phyloP scores from a whole-genome alignment of 2,329 filamentous ascomycete genomes.

The Penicillium janthinellum region DNA sequence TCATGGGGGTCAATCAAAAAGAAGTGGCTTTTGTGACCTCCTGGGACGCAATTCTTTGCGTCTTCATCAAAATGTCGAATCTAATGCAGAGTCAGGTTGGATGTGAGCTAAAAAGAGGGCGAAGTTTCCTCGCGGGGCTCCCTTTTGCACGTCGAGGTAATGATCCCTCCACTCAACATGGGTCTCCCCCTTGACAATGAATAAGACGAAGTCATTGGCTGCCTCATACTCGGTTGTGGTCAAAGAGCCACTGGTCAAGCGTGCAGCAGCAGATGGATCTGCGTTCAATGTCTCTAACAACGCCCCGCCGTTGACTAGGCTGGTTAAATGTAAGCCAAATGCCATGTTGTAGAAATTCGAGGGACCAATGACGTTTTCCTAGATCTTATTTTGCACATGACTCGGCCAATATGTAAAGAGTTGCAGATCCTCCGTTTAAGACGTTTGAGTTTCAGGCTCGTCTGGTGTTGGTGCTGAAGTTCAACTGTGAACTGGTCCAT shows the following conservation, averaged over 20 bases:
- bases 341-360: background rate
- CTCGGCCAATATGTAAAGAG: background rate
- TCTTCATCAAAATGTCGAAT: background rate
- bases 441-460: background rate
- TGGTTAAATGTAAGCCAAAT: background rate
- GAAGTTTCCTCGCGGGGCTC: background rate
- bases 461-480: background rate
- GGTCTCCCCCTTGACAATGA: background rate
- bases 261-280: background rate
- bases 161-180: background rate
- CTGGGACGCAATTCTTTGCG: background rate
- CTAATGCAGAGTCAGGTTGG: background rate
- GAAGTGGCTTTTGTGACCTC: background rate
- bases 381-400: background rate
- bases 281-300: background rate
- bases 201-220: background rate
- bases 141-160: background rate
- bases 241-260: background rate
- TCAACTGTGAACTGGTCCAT: background rate
- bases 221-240: background rate
- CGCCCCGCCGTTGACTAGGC: background rate
- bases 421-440: background rate
- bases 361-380: background rate
- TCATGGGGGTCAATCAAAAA: background rate
- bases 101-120: background rate